Evolutionary conservation across 371 early-diverging fungal genomes (phyloP).

Genomic region (Mortierella sp.): DNA sequence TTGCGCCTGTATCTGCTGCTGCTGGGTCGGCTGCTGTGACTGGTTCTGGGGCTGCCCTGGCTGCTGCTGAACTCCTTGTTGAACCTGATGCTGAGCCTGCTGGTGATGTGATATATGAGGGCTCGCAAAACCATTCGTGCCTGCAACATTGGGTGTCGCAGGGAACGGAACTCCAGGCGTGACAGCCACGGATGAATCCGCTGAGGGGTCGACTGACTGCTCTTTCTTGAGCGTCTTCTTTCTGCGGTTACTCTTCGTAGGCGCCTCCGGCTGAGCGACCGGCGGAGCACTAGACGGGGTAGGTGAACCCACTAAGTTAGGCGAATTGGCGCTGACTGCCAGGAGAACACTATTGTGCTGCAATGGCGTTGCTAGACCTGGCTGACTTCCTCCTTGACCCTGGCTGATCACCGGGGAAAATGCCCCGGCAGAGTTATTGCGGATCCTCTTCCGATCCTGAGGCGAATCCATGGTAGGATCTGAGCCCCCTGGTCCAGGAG

Average conservation of each 20-base stretch:
- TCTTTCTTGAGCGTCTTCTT: constrained; percentile 45
- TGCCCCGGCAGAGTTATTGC: constrained; percentile 45
- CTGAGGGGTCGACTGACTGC: constrained; percentile 29
- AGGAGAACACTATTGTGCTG: constrained; percentile 29
- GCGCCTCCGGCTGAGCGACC: constrained; percentile 17
- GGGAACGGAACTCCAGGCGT: constrained; percentile 18
- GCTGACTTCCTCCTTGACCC: constrained; percentile 6
- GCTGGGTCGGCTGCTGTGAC: constrained; percentile 3
- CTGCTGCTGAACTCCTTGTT: constrained; percentile 1
- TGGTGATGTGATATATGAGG: constrained; percentile 27
- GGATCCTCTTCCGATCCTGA: constrained; percentile 37
- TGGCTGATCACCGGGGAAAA: constrained; percentile 36
- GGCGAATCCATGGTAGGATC: constrained; percentile 30
- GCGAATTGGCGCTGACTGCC: constrained; percentile 25
- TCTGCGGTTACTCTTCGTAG: constrained; percentile 24
- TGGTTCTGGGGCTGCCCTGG: constrained; percentile 5
- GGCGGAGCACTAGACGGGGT: constrained; percentile 22
- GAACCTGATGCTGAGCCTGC: constrained; percentile 7
- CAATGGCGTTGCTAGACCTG: constrained; percentile 26
- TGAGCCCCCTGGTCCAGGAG: constrained; percentile 16
- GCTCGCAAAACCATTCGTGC: constrained; percentile 34
- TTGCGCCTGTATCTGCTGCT: constrained; percentile 18
- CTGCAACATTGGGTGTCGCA: constrained; percentile 8
- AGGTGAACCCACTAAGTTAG: constrained; percentile 33
- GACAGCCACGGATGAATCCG: constrained; percentile 12